These are phyloP conservation scores for Pestalotiopsis sp. DNA, from an alignment of 2,329 filamentous ascomycete genomes.

Conservation along the genomic window DNA sequence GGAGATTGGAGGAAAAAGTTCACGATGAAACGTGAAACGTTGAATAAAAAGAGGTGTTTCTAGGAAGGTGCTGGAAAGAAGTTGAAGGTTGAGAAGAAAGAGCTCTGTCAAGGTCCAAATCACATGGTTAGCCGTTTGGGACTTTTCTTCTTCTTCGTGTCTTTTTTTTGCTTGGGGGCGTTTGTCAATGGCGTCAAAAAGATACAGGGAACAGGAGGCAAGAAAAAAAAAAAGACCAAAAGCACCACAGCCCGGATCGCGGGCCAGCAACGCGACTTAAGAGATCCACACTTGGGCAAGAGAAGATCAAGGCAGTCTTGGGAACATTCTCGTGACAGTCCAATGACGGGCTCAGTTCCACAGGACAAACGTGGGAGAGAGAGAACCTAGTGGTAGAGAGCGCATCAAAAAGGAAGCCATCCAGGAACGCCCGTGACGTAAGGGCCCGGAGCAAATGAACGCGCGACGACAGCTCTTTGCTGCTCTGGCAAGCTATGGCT, in stretches of 20 bases:
- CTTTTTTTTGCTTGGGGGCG: too few relatives aligned
- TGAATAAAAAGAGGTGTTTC: not conserved
- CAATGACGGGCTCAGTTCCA: slow-evolving; percentile 3
- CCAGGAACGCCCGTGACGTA: slow-evolving; percentile 6
- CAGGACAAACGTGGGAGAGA: not conserved
- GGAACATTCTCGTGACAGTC: not conserved
- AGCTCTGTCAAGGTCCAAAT: not conserved
- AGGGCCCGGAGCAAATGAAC: not conserved
- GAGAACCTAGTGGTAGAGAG: not conserved
- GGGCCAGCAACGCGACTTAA: not conserved
- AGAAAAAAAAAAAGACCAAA: not conserved
- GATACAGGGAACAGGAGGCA: too few relatives aligned
- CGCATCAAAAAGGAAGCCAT: slow-evolving; percentile 1
- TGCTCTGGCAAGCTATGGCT: not conserved
- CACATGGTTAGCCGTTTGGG: not conserved
- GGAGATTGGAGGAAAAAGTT: not conserved
- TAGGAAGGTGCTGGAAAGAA: not conserved
- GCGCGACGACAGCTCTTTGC: not conserved
- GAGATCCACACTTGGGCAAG: slow-evolving; percentile 3
- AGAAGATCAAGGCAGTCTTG: not conserved
- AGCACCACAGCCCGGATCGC: not conserved
- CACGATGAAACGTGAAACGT: not conserved
- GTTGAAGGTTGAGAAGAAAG: not conserved
- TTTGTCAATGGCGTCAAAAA: not conserved
- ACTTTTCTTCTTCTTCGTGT: not conserved